These are phyloP conservation scores for Chrysopogon serrulatus DNA, from an alignment of 176 grass and related monocot species.

Conservation along the genomic window DNA sequence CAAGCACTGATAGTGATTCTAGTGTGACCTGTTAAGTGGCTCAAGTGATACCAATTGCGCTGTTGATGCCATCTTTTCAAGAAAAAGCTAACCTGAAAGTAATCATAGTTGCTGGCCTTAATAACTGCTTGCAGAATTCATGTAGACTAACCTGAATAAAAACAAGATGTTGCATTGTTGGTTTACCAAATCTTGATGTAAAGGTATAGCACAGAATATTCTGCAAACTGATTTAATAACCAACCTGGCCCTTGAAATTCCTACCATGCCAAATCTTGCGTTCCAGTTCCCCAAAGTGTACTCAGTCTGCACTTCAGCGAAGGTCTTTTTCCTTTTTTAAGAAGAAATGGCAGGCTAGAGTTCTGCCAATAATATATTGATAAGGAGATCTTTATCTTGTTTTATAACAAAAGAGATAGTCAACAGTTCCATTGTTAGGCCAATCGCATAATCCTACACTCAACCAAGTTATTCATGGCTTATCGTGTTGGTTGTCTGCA, in stretches of 20 bases:
- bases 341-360: neutral
- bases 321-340: neutral
- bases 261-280: constrained; percentile 95
- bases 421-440: neutral
- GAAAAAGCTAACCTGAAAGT: constrained; percentile 75
- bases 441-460: neutral
- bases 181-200: neutral
- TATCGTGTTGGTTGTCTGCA: neutral
- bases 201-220: neutral
- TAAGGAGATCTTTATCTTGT: neutral
- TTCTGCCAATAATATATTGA: neutral
- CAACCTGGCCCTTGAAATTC: constrained; percentile 94
- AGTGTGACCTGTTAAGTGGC: neutral
- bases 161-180: neutral
- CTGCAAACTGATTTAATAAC: constrained; percentile 10
- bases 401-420: neutral
- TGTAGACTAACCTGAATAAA: constrained; percentile 87
- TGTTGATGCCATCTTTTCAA: neutral
- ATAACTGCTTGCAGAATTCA: constrained; percentile 88
- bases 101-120: constrained; percentile 80
- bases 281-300: constrained; percentile 79
- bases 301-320: neutral
- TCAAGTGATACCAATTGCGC: neutral
- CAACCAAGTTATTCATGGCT: neutral
- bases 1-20: constrained; percentile 20